Conservation (phyloP, 2,329 filamentous ascomycete genomes). For the Penicillium fuscoglaucum region DNA sequence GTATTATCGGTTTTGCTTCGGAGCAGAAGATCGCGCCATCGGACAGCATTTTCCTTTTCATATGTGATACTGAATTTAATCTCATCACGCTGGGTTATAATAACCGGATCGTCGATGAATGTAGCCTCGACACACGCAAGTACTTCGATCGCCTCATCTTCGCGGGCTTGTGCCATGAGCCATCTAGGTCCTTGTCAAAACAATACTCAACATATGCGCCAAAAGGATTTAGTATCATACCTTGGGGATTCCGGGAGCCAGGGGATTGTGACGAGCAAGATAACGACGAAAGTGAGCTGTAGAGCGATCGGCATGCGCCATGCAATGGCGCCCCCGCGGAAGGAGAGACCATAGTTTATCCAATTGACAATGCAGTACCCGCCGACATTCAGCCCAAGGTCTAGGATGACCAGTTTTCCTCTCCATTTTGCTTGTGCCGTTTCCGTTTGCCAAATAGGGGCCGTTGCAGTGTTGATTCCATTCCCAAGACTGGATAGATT, state of each 20-base stretch:
- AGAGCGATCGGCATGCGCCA: slow-evolving; percentile 50
- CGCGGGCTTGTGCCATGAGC: slow-evolving; percentile 30
- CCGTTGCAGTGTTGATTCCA: slow-evolving; percentile 52
- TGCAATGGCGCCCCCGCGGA: slow-evolving; percentile 39
- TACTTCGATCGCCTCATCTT: slow-evolving; percentile 8
- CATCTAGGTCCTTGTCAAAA: slow-evolving; percentile 29
- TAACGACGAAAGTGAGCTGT: slow-evolving; percentile 51
- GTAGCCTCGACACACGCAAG: slow-evolving; percentile 5
- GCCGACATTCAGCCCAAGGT: slow-evolving; percentile 51
- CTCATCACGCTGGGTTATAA: slow-evolving; percentile 45
- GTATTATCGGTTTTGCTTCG: slow-evolving; percentile 12
- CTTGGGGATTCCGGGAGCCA: slow-evolving; percentile 31
- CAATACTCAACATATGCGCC: too few relatives aligned
- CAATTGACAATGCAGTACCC: slow-evolving; percentile 54
- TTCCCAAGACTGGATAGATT: background rate
- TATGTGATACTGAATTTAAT: slow-evolving; percentile 52
- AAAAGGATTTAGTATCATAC: background rate
- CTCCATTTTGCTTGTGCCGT: slow-evolving; percentile 45
- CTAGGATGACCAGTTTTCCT: slow-evolving; percentile 47
- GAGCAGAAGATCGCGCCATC: slow-evolving; percentile 37
- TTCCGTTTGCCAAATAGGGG: slow-evolving; percentile 53
- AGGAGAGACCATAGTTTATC: slow-evolving; percentile 53
- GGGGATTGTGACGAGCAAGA: slow-evolving; percentile 45
- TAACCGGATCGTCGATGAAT: slow-evolving; percentile 46
- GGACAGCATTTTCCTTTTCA: slow-evolving; percentile 51